Conservation (phyloP, 1,284 basidiomycete genomes). For the Puccinia polysora region DNA sequence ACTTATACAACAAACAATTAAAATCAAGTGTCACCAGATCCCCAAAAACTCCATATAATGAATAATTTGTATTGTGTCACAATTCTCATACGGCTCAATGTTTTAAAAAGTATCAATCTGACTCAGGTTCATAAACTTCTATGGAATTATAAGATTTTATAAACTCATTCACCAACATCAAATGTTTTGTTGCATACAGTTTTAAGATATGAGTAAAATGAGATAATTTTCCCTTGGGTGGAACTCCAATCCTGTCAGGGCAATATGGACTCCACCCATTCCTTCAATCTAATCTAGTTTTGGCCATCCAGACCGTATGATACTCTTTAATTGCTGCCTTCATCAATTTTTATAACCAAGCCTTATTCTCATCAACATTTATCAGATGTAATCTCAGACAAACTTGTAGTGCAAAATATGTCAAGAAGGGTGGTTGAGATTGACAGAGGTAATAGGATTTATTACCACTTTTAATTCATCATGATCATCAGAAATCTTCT, state of each 20-base stretch:
- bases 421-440: constrained; percentile 96
- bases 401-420: constrained; percentile 95
- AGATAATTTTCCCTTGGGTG: constrained; percentile 98
- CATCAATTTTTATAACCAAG: constrained; percentile 89
- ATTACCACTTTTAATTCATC: too few relatives aligned
- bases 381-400: constrained; percentile 88
- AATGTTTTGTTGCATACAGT: too few relatives aligned
- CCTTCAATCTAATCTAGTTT: constrained; percentile 84
- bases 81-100: constrained; percentile 65
- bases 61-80: constrained; percentile 97
- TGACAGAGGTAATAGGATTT: too few relatives aligned
- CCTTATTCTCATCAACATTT: constrained; percentile 73
- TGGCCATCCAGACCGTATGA: constrained; percentile 91
- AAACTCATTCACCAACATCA: too few relatives aligned
- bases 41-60: constrained; percentile 85
- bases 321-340: constrained; percentile 98
- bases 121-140: constrained; percentile 72
- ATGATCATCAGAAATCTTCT: constrained; percentile 86
- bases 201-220: too few relatives aligned
- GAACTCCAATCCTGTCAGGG: constrained; percentile 90
- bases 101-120: too few relatives aligned
- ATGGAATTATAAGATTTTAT: constrained; percentile 91
- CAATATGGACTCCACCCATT: constrained; percentile 89
- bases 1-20: too few relatives aligned
- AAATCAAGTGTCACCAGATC: constrained; percentile 92